Percentiles rank a stretch among this genome's conserved stretches.
phyloP scores from a whole-genome alignment of 192 early-diverging fungal genomes.

The Backusella liffmaniae region DNA sequence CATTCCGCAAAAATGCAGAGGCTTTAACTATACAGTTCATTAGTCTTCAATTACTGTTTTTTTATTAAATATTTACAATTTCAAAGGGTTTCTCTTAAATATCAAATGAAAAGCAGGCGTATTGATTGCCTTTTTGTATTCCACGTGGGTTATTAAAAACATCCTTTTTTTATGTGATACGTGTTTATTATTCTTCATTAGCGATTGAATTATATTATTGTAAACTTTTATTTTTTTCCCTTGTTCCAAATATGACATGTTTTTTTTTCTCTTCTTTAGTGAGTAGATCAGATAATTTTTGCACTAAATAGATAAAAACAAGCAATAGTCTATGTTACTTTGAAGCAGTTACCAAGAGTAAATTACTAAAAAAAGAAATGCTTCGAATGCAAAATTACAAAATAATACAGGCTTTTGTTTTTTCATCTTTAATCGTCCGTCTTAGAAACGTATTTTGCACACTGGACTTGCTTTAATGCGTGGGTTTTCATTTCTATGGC shows the following conservation, averaged over 20 bases:
- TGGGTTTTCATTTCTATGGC: constrained; percentile 43
- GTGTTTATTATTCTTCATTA: background rate
- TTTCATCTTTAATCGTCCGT: background rate
- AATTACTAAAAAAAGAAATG: constrained; percentile 1
- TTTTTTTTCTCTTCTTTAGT: background rate
- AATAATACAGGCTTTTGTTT: background rate
- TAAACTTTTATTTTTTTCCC: background rate
- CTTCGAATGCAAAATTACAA: background rate
- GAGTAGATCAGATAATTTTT: background rate
- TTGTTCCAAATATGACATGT: background rate
- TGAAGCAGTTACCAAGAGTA: background rate
- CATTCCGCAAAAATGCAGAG: background rate
- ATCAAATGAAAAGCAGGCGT: background rate
- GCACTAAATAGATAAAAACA: background rate
- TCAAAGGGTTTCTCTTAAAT: background rate
- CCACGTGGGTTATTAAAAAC: background rate
- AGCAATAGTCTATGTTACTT: background rate
- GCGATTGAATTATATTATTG: background rate
- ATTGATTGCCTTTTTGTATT: background rate
- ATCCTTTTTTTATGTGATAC: background rate
- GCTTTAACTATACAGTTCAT: background rate
- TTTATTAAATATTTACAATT: background rate
- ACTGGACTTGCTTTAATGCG: constrained; percentile 19
- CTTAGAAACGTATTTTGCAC: constrained; percentile 17
- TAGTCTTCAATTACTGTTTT: background rate